Evolutionary conservation across 1,284 basidiomycete genomes (phyloP).

Genomic region (Butyriboletus appendiculatus): DNA sequence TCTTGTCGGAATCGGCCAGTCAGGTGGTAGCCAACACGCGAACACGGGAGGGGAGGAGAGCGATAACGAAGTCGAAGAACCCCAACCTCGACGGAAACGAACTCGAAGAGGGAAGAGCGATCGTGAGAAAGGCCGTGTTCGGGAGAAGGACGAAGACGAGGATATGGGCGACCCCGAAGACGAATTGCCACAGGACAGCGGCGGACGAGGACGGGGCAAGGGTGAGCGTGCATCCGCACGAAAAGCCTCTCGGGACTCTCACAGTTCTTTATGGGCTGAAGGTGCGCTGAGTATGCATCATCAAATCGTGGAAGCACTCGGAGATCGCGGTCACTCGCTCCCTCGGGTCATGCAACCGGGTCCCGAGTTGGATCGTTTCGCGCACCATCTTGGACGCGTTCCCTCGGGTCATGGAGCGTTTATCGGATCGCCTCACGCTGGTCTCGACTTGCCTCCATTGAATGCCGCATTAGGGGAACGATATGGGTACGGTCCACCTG

Average conservation of each 20-base stretch:
- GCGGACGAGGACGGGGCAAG: slow-evolving; percentile 32
- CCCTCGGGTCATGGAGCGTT: slow-evolving; percentile 37
- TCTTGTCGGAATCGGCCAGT: slow-evolving; percentile 73
- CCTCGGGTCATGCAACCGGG: slow-evolving; percentile 34
- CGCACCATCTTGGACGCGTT: slow-evolving; percentile 37
- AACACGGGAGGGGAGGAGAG: slow-evolving; percentile 53
- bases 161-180: slow-evolving; percentile 47
- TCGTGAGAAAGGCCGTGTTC: slow-evolving; percentile 37
- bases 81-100: slow-evolving; percentile 57
- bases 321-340: slow-evolving; percentile 37
- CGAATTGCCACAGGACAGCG: slow-evolving; percentile 29
- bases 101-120: slow-evolving; percentile 45
- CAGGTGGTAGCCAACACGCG: slow-evolving; percentile 43
- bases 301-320: slow-evolving; percentile 37
- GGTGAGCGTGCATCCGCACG: slow-evolving; percentile 38
- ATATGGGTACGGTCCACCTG: slow-evolving; percentile 36
- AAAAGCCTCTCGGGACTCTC: slow-evolving; percentile 39
- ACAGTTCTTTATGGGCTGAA: slow-evolving; percentile 38
- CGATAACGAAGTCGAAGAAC: slow-evolving; percentile 51
- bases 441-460: slow-evolving; percentile 61
- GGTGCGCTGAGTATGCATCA: slow-evolving; percentile 37
- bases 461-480: slow-evolving; percentile 45
- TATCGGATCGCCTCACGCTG: slow-evolving; percentile 42
- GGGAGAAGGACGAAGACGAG: slow-evolving; percentile 52
- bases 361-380: slow-evolving; percentile 34